Evolutionary conservation across 805 yeast species (phyloP).

Genomic region (Teunomyces cretensis): DNA sequence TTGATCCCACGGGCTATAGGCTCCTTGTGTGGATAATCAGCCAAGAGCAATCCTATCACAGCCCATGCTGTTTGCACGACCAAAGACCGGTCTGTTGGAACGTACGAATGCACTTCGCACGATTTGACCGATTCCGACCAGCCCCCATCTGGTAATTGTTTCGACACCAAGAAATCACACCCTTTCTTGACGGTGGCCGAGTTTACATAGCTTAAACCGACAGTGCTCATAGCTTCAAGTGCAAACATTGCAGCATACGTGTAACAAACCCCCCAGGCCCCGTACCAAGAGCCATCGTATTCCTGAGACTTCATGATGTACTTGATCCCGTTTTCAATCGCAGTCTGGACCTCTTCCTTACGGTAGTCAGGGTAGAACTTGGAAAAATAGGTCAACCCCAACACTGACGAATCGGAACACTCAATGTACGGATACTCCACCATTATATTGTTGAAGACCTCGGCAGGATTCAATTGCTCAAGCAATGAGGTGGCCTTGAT

Average conservation of each 20-base stretch:
- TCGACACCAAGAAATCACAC: conserved; percentile 76
- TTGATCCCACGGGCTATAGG: conserved; percentile 64
- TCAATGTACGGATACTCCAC: conserved; percentile 98
- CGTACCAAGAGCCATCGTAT: conserved; percentile 94
- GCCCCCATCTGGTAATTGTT: conserved; percentile 88
- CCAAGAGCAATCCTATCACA: conserved; percentile 73
- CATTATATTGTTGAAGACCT: conserved; percentile 97
- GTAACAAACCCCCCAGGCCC: conserved; percentile 96
- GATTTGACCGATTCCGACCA: conserved; percentile 97
- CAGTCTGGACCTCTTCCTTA: conserved; percentile 58
- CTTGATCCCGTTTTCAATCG: conserved; percentile 71
- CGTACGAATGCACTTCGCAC: conserved; percentile 77
- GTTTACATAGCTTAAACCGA: conserved; percentile 61
- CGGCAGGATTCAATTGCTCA: conserved; percentile 90
- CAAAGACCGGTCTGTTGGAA: conserved; percentile 60
- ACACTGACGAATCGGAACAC: conserved; percentile 92
- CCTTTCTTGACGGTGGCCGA: conserved; percentile 66
- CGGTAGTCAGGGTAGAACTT: conserved; percentile 64
- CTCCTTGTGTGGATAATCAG: conserved; percentile 69
- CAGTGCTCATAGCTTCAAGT: conserved; percentile 79
- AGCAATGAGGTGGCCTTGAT: conserved; percentile 77
- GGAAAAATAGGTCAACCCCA: conserved; percentile 81
- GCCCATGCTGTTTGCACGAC: conserved; percentile 96
- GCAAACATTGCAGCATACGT: conserved; percentile 99
- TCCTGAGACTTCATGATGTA: conserved; percentile 71